Evolutionary conservation across 352 stramenopile species (phyloP).

Genomic region (Globisporangium nunn): DNA sequence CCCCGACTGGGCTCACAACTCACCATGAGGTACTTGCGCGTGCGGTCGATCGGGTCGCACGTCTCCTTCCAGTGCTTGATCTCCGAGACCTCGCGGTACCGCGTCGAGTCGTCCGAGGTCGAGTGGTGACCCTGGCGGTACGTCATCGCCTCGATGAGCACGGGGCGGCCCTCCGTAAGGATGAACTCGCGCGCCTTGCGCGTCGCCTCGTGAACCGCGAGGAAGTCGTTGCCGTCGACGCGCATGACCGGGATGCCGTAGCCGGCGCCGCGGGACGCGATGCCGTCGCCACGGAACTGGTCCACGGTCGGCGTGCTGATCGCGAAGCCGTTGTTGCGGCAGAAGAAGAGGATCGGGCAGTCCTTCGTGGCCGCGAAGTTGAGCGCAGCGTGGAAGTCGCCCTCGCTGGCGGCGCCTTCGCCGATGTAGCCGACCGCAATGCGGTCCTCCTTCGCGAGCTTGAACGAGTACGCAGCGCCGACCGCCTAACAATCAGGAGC

Average conservation of each 20-base stretch:
- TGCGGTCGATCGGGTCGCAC: constrained; percentile 86
- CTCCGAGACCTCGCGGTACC: constrained; percentile 91
- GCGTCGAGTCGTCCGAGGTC: constrained; percentile 96
- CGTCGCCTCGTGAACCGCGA: constrained; percentile 94
- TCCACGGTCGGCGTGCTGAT: constrained; percentile 95
- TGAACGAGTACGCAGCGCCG: constrained; percentile 95
- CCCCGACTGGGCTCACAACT: constrained; percentile 1
- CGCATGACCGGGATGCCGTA: constrained; percentile 97
- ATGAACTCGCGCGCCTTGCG: constrained; percentile 87
- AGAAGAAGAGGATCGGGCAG: constrained; percentile 96
- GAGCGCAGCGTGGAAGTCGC: constrained; percentile 95
- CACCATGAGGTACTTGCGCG: constrained; percentile 89
- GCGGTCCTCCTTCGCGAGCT: constrained; percentile 87
- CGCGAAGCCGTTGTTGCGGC: constrained; percentile 98
- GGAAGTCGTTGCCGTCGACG: constrained; percentile 97
- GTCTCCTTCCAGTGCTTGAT: constrained; percentile 90
- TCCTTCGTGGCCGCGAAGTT: constrained; percentile 97
- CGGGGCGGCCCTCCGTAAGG: constrained; percentile 81
- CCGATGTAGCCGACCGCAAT: constrained; percentile 96
- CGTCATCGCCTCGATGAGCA: constrained; percentile 98
- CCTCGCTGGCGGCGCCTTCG: constrained; percentile 94
- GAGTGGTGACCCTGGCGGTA: constrained; percentile 98
- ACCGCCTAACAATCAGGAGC: constrained; percentile 66
- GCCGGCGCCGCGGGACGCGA: constrained; percentile 89
- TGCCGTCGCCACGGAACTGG: constrained; percentile 97